These are phyloP conservation scores for Aspergillus coremiiformis DNA, from an alignment of 495 filamentous ascomycete genomes.

Conservation along the genomic window DNA sequence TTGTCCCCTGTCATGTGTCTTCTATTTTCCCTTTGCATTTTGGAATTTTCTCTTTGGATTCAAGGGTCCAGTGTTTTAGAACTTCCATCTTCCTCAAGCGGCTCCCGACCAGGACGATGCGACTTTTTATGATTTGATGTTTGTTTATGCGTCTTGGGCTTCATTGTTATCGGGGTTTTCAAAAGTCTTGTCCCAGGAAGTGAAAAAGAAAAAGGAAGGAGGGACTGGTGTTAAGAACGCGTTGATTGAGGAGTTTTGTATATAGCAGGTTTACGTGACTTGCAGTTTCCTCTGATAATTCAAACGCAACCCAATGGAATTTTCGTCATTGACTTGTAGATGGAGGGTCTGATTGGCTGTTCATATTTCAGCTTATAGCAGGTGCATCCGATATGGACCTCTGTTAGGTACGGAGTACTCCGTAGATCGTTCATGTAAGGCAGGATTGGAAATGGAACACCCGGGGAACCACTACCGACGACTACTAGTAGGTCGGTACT, in stretches of 20 bases:
- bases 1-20: conserved; percentile 2
- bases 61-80: conserved; percentile 11
- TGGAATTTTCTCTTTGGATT: conserved; percentile 8
- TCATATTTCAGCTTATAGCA: neutral
- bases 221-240: conserved; percentile 28
- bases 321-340: neutral
- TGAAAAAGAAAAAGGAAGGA: conserved; percentile 20
- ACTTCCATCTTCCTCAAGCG: conserved; percentile 16
- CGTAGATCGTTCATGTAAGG: too few relatives aligned
- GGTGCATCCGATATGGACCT: too few relatives aligned
- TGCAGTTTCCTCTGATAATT: conserved; percentile 3
- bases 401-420: too few relatives aligned
- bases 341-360: neutral
- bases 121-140: conserved; percentile 26
- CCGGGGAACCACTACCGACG: too few relatives aligned
- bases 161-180: conserved; percentile 21
- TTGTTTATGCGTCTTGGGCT: conserved; percentile 29
- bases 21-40: conserved; percentile 6
- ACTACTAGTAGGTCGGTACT: too few relatives aligned
- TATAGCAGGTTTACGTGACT: conserved; percentile 26
- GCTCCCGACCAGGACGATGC: conserved; percentile 12
- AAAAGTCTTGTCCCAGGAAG: conserved; percentile 29
- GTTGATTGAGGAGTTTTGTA: conserved; percentile 28
- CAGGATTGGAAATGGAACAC: too few relatives aligned
- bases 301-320: neutral